Base-by-base conservation (phyloP, 108 stramenopile species). In the Schizochytrium sp. region DNA sequence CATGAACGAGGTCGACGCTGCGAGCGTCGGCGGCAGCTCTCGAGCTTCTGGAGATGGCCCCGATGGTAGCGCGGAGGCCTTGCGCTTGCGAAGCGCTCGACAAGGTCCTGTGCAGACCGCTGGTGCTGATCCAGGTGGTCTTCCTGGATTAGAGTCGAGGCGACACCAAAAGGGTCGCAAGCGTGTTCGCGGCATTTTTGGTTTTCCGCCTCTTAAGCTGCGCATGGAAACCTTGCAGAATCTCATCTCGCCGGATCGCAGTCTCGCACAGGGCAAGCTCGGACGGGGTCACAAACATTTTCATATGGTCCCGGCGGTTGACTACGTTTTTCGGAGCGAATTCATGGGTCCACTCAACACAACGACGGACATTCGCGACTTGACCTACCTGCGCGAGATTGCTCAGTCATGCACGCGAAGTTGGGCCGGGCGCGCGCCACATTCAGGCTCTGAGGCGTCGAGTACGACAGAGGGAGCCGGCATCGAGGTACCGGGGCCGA, bases 351-450 rank as follows among this genome's bases (percentile, higher is more conserved):
- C 76, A 12, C n/a, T 83, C 6, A 53, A 53, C 25, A 83, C 51
- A 34, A 53, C 76, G 51, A 83, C 76, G 4, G 76, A 83, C 76
- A 83, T 83, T 83, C 76, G 76, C 6, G 76, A 83, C 76, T 34
- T 53, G 48, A 83, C 76, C 10, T 83, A 83, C 51, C 25, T 83
- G 28, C 45, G 51, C 16, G 51, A 83, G 51, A 83, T 83, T 83
- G 76, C 51, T 3, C 48, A 83, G 25, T 47, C 48, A 19, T 83
- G 76, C 4, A 47, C 63, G 63, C 63, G 63, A 18, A 69, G 41
- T 23, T 69, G 25, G 63, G 41, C 63, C 25, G 63, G 63, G 2
- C 63, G 41, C 63, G 41, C 63, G 34, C 21, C 21, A 23, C 63
- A 23, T 8, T 57, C 55, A 8, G 16, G 55, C 55, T 57, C 55